Conservation (phyloP, 2,329 filamentous ascomycete genomes). For the Claviceps sp. region DNA sequence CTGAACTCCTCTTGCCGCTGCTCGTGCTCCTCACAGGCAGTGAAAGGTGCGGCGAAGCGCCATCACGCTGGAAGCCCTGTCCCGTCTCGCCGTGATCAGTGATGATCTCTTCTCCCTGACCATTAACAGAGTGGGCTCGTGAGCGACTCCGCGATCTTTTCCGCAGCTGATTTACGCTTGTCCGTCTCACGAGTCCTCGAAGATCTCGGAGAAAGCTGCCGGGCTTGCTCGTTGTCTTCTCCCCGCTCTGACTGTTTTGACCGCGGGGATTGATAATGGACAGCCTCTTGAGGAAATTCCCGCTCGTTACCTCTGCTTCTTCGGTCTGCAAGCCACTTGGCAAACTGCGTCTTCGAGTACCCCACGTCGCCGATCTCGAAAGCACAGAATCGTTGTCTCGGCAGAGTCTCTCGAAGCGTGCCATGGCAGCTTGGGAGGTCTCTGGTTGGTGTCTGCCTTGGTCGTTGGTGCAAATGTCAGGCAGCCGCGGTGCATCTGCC, state of each 20-base stretch:
- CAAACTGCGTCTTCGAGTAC: slow-evolving; percentile 52
- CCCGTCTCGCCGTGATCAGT: slow-evolving; percentile 8
- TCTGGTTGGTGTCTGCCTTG: slow-evolving; percentile 30
- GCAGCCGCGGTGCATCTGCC: slow-evolving; percentile 34
- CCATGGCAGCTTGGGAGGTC: slow-evolving; percentile 40
- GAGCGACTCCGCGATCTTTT: slow-evolving; percentile 32
- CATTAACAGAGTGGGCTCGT: slow-evolving; percentile 6
- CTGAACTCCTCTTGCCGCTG: slow-evolving; percentile 34
- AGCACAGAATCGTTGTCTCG: slow-evolving; percentile 44
- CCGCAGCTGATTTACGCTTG: slow-evolving; percentile 28
- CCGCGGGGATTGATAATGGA: slow-evolving; percentile 38
- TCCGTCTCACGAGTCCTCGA: slow-evolving; percentile 35
- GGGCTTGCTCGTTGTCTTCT: slow-evolving; percentile 32
- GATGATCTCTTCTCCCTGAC: slow-evolving; percentile 18
- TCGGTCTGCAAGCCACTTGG: slow-evolving; percentile 39
- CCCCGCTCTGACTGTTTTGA: slow-evolving; percentile 7
- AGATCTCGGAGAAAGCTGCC: slow-evolving; percentile 33
- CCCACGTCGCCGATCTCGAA: slow-evolving; percentile 55
- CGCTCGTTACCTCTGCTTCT: slow-evolving; percentile 44
- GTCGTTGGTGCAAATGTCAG: slow-evolving; percentile 25
- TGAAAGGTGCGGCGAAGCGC: slow-evolving; percentile 26
- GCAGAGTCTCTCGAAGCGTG: slow-evolving; percentile 35
- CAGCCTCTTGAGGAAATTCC: slow-evolving; percentile 50
- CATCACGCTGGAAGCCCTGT: slow-evolving; percentile 30
- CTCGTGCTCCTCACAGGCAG: slow-evolving; percentile 38